Conservation (phyloP, 2,329 filamentous ascomycete genomes). For the Zasmidium angulare region DNA sequence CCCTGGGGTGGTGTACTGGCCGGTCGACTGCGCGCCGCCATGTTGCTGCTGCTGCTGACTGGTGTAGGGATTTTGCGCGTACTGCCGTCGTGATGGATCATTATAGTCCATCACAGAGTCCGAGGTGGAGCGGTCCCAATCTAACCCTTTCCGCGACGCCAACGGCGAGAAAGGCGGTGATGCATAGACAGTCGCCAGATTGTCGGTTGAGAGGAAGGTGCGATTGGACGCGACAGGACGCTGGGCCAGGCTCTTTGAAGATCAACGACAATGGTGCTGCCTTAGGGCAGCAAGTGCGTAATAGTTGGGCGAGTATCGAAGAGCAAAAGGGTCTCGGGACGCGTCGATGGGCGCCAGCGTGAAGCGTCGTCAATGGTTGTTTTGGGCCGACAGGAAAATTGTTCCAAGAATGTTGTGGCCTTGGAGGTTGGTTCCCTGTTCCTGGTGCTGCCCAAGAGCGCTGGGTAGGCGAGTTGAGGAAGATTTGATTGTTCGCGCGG, state of each 20-base stretch:
- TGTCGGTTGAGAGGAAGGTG: slow-evolving; percentile 16
- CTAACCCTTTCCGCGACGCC: slow-evolving; percentile 29
- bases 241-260: neutral
- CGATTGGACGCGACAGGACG: slow-evolving; percentile 5
- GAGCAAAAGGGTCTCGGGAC: neutral
- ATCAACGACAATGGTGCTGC: neutral
- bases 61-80: slow-evolving; percentile 31
- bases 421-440: slow-evolving; percentile 21
- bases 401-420: slow-evolving; percentile 19
- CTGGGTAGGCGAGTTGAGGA: slow-evolving; percentile 7
- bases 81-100: slow-evolving; percentile 36
- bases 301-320: neutral
- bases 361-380: slow-evolving; percentile 8
- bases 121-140: slow-evolving; percentile 19
- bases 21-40: slow-evolving; percentile 35
- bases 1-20: slow-evolving; percentile 45
- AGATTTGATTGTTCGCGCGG: neutral
- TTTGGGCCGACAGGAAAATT: slow-evolving; percentile 13
- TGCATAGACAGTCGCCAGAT: slow-evolving; percentile 34
- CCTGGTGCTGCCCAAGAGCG: slow-evolving; percentile 23
- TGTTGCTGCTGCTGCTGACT: slow-evolving; percentile 28
- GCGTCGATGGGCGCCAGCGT: neutral
- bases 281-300: neutral
- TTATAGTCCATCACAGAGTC: slow-evolving; percentile 36
- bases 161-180: slow-evolving; percentile 33